Percentiles rank a stretch among this genome's conserved stretches.
Evolutionary conservation across 352 stramenopile genomes (phyloP).

Genomic region (Globisporangium cederbergense): DNA sequence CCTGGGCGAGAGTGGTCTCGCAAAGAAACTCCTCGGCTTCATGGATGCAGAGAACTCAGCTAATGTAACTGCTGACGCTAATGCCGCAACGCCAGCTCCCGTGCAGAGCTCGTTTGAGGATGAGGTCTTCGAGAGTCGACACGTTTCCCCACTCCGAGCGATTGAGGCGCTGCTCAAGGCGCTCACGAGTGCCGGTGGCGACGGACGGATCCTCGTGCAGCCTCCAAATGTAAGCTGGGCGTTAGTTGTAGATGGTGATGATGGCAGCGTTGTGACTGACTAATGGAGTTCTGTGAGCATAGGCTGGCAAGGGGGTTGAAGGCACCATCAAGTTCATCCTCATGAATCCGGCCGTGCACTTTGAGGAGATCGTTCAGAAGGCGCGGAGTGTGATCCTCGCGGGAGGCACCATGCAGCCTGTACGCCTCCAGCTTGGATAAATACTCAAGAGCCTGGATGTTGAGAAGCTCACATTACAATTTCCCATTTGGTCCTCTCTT

Average conservation of each 20-base stretch:
- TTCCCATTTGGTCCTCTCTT: neutral
- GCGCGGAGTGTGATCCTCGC: slow-evolving; percentile 95
- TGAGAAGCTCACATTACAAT: neutral
- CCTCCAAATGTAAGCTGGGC: slow-evolving; percentile 46
- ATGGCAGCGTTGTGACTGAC: slow-evolving; percentile 5
- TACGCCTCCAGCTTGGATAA: slow-evolving; percentile 22
- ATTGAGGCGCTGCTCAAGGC: slow-evolving; percentile 76
- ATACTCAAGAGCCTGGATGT: neutral
- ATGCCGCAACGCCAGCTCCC: neutral
- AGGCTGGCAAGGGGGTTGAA: slow-evolving; percentile 50
- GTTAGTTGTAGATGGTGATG: neutral
- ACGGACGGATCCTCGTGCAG: slow-evolving; percentile 74
- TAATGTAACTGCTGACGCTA: neutral
- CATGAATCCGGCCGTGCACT: slow-evolving; percentile 93
- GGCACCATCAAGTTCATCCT: slow-evolving; percentile 92
- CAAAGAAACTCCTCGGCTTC: slow-evolving; percentile 84
- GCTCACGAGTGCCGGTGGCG: slow-evolving; percentile 59
- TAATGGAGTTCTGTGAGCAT: slow-evolving; percentile 4
- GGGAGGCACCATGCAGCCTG: slow-evolving; percentile 97
- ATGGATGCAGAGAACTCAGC: slow-evolving; percentile 37
- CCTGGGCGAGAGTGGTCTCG: slow-evolving; percentile 67
- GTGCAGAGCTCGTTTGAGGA: slow-evolving; percentile 8
- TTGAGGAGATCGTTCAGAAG: slow-evolving; percentile 94
- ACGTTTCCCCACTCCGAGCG: slow-evolving; percentile 80
- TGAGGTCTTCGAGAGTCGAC: slow-evolving; percentile 60